Percentiles rank a stretch among this genome's conserved stretches.
Evolutionary conservation across 108 stramenopile species (phyloP).

Genomic region (Fragilaria crotonensis): DNA sequence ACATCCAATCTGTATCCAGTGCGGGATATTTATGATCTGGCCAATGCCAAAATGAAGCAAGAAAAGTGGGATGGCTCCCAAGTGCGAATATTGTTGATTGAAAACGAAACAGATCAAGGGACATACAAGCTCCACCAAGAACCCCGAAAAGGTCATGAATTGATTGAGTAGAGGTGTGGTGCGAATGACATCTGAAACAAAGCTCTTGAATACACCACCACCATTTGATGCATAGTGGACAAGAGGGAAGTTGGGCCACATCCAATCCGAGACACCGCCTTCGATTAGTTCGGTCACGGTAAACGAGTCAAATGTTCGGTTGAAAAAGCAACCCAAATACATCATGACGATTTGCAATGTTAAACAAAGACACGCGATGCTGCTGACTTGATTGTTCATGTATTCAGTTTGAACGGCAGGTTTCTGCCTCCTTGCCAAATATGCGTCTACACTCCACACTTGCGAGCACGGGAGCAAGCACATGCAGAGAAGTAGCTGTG

Average conservation of each 20-base stretch:
- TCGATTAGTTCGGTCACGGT: neutral
- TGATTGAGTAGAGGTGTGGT: neutral
- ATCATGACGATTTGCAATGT: constrained; percentile 16
- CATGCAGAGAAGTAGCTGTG: constrained; percentile 13
- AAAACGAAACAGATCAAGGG: constrained; percentile 8
- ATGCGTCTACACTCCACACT: constrained; percentile 14
- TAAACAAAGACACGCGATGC: constrained; percentile 6
- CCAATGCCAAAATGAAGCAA: constrained; percentile 12
- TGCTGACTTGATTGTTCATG: neutral
- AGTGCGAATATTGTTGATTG: constrained; percentile 5
- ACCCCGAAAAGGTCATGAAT: constrained; percentile 9
- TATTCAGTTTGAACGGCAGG: neutral
- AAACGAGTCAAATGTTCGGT: neutral
- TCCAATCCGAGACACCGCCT: constrained; percentile 10
- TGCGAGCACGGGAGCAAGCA: constrained; percentile 8
- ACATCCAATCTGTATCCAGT: constrained; percentile 13
- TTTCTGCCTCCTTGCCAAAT: neutral
- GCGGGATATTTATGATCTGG: constrained; percentile 5
- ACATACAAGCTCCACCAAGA: constrained; percentile 1
- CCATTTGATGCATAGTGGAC: constrained; percentile 19
- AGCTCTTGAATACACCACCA: constrained; percentile 2
- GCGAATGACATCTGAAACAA: constrained; percentile 1
- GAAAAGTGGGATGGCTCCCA: neutral
- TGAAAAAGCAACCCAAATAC: constrained; percentile 18
- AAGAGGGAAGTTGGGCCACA: constrained; percentile 10